These are phyloP conservation scores for Coemansia sp. DNA, from an alignment of 192 early-diverging fungal genomes.

Conservation along the genomic window DNA sequence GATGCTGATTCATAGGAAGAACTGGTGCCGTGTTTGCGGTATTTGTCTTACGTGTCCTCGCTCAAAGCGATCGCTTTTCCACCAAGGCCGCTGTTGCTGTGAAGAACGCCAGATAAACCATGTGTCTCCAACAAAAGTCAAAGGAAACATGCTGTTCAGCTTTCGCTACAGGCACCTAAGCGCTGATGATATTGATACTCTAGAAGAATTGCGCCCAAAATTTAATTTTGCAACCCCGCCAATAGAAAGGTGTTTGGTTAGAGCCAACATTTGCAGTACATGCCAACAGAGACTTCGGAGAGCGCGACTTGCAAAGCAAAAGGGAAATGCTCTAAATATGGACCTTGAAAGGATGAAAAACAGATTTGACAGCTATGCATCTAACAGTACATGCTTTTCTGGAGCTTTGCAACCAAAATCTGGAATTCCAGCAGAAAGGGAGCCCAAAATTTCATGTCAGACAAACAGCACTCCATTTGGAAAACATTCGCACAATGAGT, in stretches of 20 bases:
- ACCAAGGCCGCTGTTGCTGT: conserved; percentile 36
- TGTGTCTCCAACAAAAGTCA: conserved; percentile 37
- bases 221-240: conserved; percentile 41
- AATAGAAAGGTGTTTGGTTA: conserved; percentile 39
- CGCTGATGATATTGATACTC: conserved; percentile 46
- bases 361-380: too few relatives aligned
- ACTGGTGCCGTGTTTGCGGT: conserved; percentile 53
- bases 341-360: background rate
- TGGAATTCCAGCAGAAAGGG: background rate
- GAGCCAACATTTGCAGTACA: conserved; percentile 54
- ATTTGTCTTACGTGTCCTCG: conserved; percentile 49
- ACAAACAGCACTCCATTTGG: background rate
- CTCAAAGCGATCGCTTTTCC: conserved; percentile 30
- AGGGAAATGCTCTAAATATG: background rate
- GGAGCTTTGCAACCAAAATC: background rate
- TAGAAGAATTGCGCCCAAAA: conserved; percentile 29
- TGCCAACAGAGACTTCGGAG: conserved; percentile 51
- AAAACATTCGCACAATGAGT: background rate
- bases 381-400: background rate
- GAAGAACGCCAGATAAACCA: conserved; percentile 38
- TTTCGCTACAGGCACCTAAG: conserved; percentile 55
- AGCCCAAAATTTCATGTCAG: background rate
- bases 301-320: conserved; percentile 24
- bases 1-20: conserved; percentile 50
- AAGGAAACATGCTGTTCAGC: conserved; percentile 45